Base-by-base conservation (phyloP, 2,329 filamentous ascomycete genomes). In the Fusarium abutilonis region DNA sequence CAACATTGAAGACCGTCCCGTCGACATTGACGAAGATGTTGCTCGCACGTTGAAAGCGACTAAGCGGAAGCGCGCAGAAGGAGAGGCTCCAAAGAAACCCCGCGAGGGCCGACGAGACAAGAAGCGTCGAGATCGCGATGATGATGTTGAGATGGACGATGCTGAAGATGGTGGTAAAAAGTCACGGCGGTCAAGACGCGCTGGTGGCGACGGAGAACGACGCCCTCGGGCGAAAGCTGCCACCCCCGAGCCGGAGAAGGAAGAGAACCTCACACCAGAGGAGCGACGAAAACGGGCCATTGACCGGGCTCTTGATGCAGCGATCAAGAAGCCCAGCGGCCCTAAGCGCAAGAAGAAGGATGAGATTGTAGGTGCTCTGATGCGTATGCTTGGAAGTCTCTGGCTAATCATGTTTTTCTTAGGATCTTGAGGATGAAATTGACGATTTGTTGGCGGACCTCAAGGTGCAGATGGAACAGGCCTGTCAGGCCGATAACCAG, bases 381-480 rank as follows among this genome's bases (percentile, higher is more conserved):
- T 43, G 8, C 9, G 10, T 5, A 19, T 19, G 19, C 3, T 8
- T 26, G n/a, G 14, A 11, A n/a, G 15, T 14, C 19, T 5, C 4
- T 21, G 35, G 36, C 70, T 74, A 66, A 75, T 66, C 40, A 29
- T 4, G 1, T 28, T 39, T 19, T 19, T 23, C 7, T 14, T 69
- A 94, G 90, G 94, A 98, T 66, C 83, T 98, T 42, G 93, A 97
- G 74, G 89, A 92, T 70, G 89, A 91, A 78, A 91, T 94, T 66
- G 95, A 98, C 74, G 90, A 93, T 40, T 89, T 96, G 72, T 93
- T 99, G 63, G 92, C 92, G 54, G 84, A 89, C 44, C 89, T 99
- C 75, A 95, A 95, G 72, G 84, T 91, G 50, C 87, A 88, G 53
- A 99, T 99, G 93, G 93, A 95, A 67, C 84, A 88, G 66, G 95